Evolutionary conservation across 306 rosid genomes (phyloP).

Genomic region (Quercus ilex): DNA sequence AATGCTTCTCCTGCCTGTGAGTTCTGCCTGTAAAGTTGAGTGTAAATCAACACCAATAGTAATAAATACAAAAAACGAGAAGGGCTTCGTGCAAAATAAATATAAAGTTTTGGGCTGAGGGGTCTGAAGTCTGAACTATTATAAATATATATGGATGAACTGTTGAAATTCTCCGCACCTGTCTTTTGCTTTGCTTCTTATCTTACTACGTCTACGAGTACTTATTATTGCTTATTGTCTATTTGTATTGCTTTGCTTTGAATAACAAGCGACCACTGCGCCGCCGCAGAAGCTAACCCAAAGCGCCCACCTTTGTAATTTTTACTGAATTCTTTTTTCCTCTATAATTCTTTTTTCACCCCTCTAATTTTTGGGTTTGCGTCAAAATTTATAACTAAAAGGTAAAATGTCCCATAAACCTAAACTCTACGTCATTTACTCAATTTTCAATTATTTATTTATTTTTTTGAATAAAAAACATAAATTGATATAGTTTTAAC

Average conservation of each 20-base stretch:
- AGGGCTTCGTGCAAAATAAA: not conserved
- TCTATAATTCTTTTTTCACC: too few species aligned
- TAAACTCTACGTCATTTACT: too few species aligned
- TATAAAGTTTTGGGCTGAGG: not conserved
- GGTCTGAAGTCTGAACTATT: not conserved
- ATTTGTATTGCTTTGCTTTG: constrained; percentile 22
- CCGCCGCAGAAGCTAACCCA: constrained; percentile 41
- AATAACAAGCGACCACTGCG: constrained; percentile 26
- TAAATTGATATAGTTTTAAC: too few species aligned
- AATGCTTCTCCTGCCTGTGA: not conserved
- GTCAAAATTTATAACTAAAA: too few species aligned
- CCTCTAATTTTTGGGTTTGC: too few species aligned
- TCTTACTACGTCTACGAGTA: too few species aligned
- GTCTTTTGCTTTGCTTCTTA: constrained; percentile 9
- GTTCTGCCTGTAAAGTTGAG: too few species aligned
- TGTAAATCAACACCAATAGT: not conserved
- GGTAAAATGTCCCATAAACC: too few species aligned
- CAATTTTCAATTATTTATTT: too few species aligned
- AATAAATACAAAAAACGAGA: not conserved
- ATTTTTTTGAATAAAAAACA: not conserved
- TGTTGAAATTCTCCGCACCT: constrained; percentile 20
- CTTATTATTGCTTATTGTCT: not conserved
- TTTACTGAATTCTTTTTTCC: too few species aligned
- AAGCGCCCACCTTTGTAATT: not conserved
- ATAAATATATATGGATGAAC: not conserved